Evolutionary conservation across 257 asterid genomes (phyloP).

Genomic region (Capsicum rhomboideum): DNA sequence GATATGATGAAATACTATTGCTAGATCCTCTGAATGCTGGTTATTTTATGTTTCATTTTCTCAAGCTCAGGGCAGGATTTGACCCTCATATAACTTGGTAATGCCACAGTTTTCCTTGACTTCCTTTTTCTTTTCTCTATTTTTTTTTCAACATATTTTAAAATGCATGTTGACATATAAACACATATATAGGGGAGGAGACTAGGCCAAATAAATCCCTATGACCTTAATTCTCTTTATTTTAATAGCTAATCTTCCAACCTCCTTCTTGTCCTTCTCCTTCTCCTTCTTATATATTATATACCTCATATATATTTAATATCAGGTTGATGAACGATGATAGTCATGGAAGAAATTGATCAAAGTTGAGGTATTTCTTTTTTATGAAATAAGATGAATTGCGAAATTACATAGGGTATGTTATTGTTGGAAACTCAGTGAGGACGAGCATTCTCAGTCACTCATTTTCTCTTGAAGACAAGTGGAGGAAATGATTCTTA

Average conservation of each 20-base stretch:
- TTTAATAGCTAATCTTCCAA: not conserved
- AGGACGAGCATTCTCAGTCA: not conserved
- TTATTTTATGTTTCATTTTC: not conserved
- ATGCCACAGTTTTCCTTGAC: not conserved
- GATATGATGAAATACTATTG: not conserved
- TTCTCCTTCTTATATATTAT: not conserved
- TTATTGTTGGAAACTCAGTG: not conserved
- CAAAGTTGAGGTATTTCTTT: not conserved
- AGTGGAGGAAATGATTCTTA: not conserved
- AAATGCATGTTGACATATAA: not conserved
- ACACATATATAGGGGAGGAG: not conserved
- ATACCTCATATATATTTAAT: not conserved
- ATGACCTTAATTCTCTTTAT: not conserved
- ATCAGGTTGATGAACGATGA: not conserved
- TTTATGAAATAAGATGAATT: no score
- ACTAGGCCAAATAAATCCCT: not conserved
- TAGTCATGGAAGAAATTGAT: not conserved
- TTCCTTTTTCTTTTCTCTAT: not conserved
- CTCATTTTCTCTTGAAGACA: not conserved
- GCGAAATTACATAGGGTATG: rapidly evolving
- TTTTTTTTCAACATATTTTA: not conserved
- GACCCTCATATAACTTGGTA: not conserved
- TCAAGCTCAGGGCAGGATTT: not conserved
- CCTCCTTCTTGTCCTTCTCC: not conserved
- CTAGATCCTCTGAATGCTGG: not conserved